Base-by-base conservation (phyloP, 371 early-diverging fungal species). In the Chytridium lagenaria region DNA sequence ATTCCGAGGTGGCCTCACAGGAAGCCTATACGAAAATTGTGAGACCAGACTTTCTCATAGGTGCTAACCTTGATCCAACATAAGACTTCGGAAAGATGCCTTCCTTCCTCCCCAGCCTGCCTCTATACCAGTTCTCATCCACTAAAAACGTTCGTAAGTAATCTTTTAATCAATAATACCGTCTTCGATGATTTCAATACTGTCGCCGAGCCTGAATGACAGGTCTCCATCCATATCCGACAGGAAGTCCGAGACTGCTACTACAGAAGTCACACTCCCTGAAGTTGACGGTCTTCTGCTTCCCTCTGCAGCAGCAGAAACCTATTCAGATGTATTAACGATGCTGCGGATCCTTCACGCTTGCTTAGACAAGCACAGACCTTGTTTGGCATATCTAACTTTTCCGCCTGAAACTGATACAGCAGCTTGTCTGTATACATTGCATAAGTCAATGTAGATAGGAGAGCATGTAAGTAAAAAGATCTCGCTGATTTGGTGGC, bases 51-150 rank as follows among this genome's bases (percentile, higher is more conserved):
- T 10, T 30, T 12, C 30, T 19, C 12, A 69, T 51, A 19, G n/a
- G n/a, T n/a, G 36, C 28, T 16, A 31, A 23, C 39, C 59, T 70
- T 65, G 26, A n/a, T 67, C 15, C 67, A 40, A 74, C 77, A 64
- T 71, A 76, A 1, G 77, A 49, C 49, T 69, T 76, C 30, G 77
- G 77, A 49, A 61, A 76, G 26, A 76, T 64, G 10, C 77, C 77
- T 49, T 76, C 77, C 26, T 65, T 30, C n/a, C 71, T 61, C 15
- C 72, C 72, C 5, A 67, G 50, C 31, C 59, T 19, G 2, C 77
- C 77, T 1, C 65, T 16, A 23, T 51, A 67, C 77, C 77, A 76
- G 55, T 76, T 71, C 23, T 44, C 68, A 40, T 76, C 77, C 19
- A 76, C 77, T 76, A 50, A 51, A n/a, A n/a, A n/a, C n/a, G n/a